These are phyloP conservation scores for Penicillium sp. DNA, from an alignment of 2,329 filamentous ascomycete genomes.

Conservation along the genomic window DNA sequence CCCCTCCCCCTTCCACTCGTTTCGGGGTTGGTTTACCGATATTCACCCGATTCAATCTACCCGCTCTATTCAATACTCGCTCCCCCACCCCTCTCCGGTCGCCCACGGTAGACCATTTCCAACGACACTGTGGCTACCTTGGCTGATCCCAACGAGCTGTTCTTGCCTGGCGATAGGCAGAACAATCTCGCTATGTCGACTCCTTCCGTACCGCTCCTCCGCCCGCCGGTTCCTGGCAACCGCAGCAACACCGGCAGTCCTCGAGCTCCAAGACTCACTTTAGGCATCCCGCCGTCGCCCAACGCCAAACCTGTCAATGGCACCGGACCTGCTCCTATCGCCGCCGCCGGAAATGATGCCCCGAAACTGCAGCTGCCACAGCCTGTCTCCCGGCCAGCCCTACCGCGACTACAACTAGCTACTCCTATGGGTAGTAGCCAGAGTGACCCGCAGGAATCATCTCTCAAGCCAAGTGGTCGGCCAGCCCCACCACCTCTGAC, in stretches of 20 bases:
- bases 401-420: conserved; percentile 81
- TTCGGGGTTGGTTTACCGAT: conserved; percentile 7
- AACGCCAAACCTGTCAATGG: conserved; percentile 74
- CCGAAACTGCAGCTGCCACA: conserved; percentile 57
- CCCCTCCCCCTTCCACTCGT: conserved; percentile 18
- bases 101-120: conserved; percentile 25
- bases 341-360: conserved; percentile 60
- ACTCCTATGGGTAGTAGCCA: conserved; percentile 82
- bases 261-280: conserved; percentile 77
- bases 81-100: conserved; percentile 17
- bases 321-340: conserved; percentile 45
- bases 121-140: conserved; percentile 46
- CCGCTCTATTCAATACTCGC: conserved; percentile 16
- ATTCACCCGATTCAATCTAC: background rate
- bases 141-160: conserved; percentile 50
- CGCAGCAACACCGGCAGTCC: conserved; percentile 65
- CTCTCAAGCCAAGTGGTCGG: conserved; percentile 58
- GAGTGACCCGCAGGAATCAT: conserved; percentile 72
- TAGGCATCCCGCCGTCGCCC: conserved; percentile 88
- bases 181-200: conserved; percentile 65
- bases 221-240: conserved; percentile 78
- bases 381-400: conserved; percentile 61
- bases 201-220: conserved; percentile 76
- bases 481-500: conserved; percentile 64
- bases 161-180: conserved; percentile 49